These are phyloP conservation scores for Puccinellia tenuiflora DNA, from an alignment of 176 grass and related monocot genomes.

Conservation along the genomic window DNA sequence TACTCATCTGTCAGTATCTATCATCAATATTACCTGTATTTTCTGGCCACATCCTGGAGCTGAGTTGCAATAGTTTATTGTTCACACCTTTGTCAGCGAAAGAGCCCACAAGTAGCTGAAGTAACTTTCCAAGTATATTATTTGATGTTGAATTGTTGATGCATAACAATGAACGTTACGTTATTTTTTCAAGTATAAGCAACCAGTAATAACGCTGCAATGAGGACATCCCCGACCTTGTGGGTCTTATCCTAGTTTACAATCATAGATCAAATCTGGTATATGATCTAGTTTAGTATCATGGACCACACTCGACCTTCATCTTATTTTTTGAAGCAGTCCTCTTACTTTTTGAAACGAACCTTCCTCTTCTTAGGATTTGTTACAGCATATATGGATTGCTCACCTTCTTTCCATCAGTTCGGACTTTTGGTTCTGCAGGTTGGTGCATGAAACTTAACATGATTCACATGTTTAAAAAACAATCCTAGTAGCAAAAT, in stretches of 20 bases:
- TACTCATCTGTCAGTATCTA: neutral
- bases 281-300: neutral
- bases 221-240: neutral
- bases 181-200: neutral
- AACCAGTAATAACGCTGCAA: neutral
- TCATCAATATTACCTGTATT: neutral
- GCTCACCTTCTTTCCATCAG: too few species aligned
- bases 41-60: neutral
- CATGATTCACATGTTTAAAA: neutral
- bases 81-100: neutral
- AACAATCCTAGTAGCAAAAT: too few species aligned
- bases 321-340: neutral
- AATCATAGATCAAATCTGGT: neutral
- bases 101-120: neutral
- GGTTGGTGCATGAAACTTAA: too few species aligned
- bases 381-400: too few species aligned
- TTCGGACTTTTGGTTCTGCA: too few species aligned
- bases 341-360: neutral
- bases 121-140: neutral
- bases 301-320: neutral
- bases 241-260: neutral
- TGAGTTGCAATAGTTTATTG: neutral
- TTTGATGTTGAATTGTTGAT: slow-evolving; percentile 2
- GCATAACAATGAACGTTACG: neutral
- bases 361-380: neutral